Conservation (phyloP, 2,329 filamentous ascomycete genomes). For the Beauveria caledonica region DNA sequence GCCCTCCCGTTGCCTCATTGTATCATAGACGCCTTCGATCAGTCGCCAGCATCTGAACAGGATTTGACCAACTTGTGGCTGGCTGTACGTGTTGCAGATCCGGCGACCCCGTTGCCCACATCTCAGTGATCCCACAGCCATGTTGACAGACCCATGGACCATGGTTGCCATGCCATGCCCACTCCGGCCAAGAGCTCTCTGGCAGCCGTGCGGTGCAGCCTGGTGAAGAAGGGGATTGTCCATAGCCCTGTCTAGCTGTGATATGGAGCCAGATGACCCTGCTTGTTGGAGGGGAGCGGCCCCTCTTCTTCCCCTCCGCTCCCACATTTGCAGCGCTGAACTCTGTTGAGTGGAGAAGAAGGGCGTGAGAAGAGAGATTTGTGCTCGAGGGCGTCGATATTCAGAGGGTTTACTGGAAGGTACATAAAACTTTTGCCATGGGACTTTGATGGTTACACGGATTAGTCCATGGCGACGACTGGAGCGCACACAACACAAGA, state of each 20-base stretch:
- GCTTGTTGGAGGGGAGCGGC: background rate
- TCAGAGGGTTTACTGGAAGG: background rate
- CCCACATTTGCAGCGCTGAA: background rate
- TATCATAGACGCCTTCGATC: background rate
- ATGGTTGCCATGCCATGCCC: background rate
- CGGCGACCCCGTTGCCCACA: slow-evolving; percentile 7
- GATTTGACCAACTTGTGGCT: too few relatives aligned
- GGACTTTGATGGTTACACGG: background rate
- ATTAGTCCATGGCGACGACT: background rate
- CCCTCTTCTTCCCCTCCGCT: background rate
- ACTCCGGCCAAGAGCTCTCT: background rate
- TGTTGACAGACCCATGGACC: too few relatives aligned
- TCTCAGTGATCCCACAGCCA: background rate
- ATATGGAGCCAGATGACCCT: background rate
- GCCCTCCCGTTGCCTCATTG: background rate
- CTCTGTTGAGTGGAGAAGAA: background rate
- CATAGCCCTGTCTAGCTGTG: slow-evolving; percentile 9
- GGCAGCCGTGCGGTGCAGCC: background rate
- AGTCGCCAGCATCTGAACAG: background rate
- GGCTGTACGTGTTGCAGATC: background rate
- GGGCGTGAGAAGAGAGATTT: background rate
- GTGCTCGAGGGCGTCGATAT: background rate
- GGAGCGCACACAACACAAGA: background rate
- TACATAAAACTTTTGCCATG: background rate
- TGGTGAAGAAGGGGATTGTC: background rate